Conservation (phyloP, 1,139 yeast species). For the Hanseniaspora sp. region DNA sequence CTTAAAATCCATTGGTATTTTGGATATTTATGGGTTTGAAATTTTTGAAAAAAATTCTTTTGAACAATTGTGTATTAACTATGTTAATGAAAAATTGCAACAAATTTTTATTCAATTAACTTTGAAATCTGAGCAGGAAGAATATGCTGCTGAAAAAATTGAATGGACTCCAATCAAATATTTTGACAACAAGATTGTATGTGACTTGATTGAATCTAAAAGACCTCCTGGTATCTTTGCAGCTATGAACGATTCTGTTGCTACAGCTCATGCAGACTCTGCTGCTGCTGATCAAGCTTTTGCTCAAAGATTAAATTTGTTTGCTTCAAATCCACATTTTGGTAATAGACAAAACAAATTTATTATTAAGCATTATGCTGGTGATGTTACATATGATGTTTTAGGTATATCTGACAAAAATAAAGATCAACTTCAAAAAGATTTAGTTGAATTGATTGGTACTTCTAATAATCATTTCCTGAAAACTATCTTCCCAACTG, state of each 20-base stretch:
- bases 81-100: conserved; percentile 92
- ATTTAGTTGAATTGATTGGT: conserved; percentile 64
- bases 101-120: conserved; percentile 94
- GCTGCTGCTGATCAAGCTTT: conserved; percentile 95
- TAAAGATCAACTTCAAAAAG: conserved; percentile 87
- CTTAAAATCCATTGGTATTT: conserved; percentile 70
- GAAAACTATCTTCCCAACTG: conserved; percentile 63
- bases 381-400: conserved; percentile 91
- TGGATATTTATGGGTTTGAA: conserved; percentile 97
- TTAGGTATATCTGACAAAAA: conserved; percentile 92
- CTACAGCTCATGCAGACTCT: conserved; percentile 97
- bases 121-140: conserved; percentile 93
- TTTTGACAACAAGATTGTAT: conserved; percentile 91
- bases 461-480: conserved; percentile 64
- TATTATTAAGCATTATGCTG: conserved; percentile 91
- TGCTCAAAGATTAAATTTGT: conserved; percentile 80
- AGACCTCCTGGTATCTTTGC: conserved; percentile 97
- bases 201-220: conserved; percentile 88
- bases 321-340: conserved; percentile 72
- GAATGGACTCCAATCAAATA: conserved; percentile 97
- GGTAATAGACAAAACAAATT: conserved; percentile 84
- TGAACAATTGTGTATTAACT: conserved; percentile 93
- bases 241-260: conserved; percentile 91
- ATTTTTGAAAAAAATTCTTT: conserved; percentile 93
- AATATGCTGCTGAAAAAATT: conserved; percentile 87